Conservation (phyloP, 1,284 basidiomycete genomes). For the Mycosarcoma mackinlayi region DNA sequence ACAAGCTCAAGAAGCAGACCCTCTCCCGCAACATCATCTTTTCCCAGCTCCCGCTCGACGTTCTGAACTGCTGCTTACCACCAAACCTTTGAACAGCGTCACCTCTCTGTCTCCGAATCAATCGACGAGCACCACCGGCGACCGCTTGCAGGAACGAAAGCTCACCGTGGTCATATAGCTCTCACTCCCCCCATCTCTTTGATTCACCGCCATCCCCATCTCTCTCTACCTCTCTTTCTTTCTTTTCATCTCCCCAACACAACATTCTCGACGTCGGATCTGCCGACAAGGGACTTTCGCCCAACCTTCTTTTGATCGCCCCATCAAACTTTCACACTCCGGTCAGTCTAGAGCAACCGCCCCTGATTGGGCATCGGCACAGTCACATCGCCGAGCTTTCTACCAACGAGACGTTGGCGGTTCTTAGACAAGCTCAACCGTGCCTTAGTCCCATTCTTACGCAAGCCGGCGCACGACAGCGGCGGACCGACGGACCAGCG, state of each 20-base stretch:
- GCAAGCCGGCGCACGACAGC: not conserved
- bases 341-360: not conserved
- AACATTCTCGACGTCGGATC: not conserved
- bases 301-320: not conserved
- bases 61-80: too few relatives aligned
- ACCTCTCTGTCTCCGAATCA: too few relatives aligned
- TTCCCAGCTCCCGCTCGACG: not conserved
- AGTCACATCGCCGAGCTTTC: not conserved
- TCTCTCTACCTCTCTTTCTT: too few relatives aligned
- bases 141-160: not conserved
- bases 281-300: not conserved
- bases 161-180: too few relatives aligned
- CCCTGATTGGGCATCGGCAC: conserved; percentile 2
- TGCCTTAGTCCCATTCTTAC: conserved; percentile 5
- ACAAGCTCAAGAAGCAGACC: not conserved
- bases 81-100: too few relatives aligned
- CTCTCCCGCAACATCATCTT: conserved; percentile 18
- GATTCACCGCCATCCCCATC: too few relatives aligned
- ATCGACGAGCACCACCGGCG: too few relatives aligned
- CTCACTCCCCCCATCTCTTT: too few relatives aligned
- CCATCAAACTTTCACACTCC: too few relatives aligned
- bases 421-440: not conserved
- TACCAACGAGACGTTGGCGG: not conserved
- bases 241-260: not conserved
- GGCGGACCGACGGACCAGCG: conserved; percentile 15